These are phyloP conservation scores for Solanum ossicruentum DNA, from an alignment of 257 asterid species.

Conservation along the genomic window DNA sequence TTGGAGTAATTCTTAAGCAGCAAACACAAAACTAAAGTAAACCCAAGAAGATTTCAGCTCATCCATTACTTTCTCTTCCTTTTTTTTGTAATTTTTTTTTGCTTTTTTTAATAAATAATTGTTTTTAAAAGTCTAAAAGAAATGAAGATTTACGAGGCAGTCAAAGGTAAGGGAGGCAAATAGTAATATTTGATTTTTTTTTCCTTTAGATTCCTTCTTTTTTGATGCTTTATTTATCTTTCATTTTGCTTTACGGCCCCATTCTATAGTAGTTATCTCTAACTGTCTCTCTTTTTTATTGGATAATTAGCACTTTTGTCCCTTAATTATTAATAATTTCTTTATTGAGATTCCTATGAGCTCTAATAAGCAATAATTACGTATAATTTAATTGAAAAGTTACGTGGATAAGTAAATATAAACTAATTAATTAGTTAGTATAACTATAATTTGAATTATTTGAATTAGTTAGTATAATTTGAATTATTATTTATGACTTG, in stretches of 20 bases:
- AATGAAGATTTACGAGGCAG: conserved; percentile 25
- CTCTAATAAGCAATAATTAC: neutral
- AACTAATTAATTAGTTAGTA: no score
- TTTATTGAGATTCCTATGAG: neutral
- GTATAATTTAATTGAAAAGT: neutral
- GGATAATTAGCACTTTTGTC: neutral
- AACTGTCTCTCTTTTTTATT: neutral
- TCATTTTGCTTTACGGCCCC: conserved; percentile 24
- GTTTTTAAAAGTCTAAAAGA: conserved; percentile 5
- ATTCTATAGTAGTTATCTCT: conserved; percentile 1
- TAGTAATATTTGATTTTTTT: conserved; percentile 4
- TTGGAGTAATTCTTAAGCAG: neutral
- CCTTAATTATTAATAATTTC: neutral
- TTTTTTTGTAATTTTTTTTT: neutral
- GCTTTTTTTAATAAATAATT: neutral
- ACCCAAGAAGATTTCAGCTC: neutral
- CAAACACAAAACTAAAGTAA: neutral
- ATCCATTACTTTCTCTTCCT: neutral
- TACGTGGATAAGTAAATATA: no score
- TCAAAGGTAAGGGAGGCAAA: conserved; percentile 22
- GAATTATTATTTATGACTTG: no score
- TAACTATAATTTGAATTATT: no score
- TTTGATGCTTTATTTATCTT: conserved; percentile 4
- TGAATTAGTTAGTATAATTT: no score
- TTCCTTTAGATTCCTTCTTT: neutral